Conservation (phyloP, 352 stramenopile genomes). For the Pythium volutum region DNA sequence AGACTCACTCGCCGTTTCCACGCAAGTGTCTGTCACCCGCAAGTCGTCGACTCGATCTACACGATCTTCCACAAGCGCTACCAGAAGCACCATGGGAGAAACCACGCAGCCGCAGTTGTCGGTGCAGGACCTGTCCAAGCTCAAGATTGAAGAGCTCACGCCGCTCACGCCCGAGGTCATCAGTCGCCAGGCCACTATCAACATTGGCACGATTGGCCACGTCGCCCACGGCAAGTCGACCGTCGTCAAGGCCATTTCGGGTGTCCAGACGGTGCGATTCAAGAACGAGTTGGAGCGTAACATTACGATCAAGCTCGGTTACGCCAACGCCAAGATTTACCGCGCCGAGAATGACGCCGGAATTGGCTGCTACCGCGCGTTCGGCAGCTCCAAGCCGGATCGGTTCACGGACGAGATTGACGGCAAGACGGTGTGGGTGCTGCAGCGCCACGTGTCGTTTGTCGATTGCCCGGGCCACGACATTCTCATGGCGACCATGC, state of each 20-base stretch:
- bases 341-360: constrained; percentile 74
- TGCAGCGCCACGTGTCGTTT: constrained; percentile 98
- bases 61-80: constrained; percentile 6
- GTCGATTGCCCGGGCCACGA: constrained; percentile 99
- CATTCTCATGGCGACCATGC: constrained; percentile 99
- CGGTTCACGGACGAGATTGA: constrained; percentile 85
- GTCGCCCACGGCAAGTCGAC: constrained; percentile 99
- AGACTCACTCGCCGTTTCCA: constrained; percentile 23
- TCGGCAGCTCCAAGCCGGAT: constrained; percentile 86
- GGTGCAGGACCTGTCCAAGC: constrained; percentile 93
- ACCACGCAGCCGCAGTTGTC: constrained; percentile 72
- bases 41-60: constrained; percentile 17
- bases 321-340: constrained; percentile 99
- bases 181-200: constrained; percentile 98
- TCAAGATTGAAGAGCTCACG: constrained; percentile 96
- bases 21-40: constrained; percentile 18
- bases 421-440: constrained; percentile 87
- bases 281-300: constrained; percentile 99
- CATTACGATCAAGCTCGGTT: constrained; percentile 99
- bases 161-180: constrained; percentile 98
- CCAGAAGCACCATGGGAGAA: constrained; percentile 48
- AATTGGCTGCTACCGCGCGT: constrained; percentile 87
- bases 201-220: constrained; percentile 99
- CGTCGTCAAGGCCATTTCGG: constrained; percentile 99
- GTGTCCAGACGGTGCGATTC: constrained; percentile 98